These are phyloP conservation scores for Mrakia hoshinonis DNA, from an alignment of 768 basidiomycete genomes.

Conservation along the genomic window DNA sequence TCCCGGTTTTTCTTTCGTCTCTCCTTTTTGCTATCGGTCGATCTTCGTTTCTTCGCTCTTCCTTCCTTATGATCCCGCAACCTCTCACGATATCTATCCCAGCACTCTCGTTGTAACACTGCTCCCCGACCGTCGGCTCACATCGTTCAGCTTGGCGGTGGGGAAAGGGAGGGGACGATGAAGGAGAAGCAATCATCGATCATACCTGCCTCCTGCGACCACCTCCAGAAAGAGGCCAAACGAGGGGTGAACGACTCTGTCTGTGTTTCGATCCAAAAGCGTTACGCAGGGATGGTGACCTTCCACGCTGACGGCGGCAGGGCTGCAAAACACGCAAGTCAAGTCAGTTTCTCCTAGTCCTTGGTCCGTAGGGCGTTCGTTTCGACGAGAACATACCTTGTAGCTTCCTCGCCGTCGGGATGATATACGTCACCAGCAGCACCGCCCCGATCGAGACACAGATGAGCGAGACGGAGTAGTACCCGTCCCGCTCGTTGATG, in stretches of 20 bases:
- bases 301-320: slow-evolving; percentile 1
- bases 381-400: slow-evolving; percentile 48
- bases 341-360: not conserved
- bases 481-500: slow-evolving; percentile 78
- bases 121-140: not conserved
- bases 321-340: not conserved
- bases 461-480: slow-evolving; percentile 71
- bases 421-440: slow-evolving; percentile 64
- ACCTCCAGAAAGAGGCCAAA: no score
- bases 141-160: not conserved
- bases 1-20: not conserved
- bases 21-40: not conserved
- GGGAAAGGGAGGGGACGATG: no score
- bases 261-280: not conserved
- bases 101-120: not conserved
- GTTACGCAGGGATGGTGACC: not conserved
- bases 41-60: not conserved
- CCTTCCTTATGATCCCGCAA: not conserved
- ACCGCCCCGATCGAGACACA: slow-evolving; percentile 69
- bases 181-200: no score
- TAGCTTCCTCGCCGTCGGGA: slow-evolving; percentile 72
- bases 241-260: no score
- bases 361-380: not conserved
- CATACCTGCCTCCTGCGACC: no score
- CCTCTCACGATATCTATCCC: not conserved